phyloP scores from a whole-genome alignment of 129 eudicot species.

The Chrysanthemum lavandulifolium region DNA sequence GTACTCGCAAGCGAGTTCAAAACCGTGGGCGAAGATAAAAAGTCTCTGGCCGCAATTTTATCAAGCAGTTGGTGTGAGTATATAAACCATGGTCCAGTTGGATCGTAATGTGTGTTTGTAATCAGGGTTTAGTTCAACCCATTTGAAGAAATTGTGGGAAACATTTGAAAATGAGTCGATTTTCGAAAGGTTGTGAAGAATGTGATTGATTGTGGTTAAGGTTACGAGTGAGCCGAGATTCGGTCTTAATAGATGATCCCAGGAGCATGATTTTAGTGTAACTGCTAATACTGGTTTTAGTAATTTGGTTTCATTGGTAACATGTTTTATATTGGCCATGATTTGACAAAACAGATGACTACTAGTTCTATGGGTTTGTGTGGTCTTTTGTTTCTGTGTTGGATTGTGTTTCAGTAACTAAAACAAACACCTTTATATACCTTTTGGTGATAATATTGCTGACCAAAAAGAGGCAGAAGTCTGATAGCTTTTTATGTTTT shows the following conservation, averaged over 20 bases:
- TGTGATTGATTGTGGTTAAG: background rate
- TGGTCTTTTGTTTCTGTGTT: background rate
- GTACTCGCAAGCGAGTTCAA: constrained; percentile 52
- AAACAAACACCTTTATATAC: no score
- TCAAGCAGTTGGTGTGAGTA: constrained; percentile 64
- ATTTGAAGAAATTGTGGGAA: no score
- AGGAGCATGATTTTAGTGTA: background rate
- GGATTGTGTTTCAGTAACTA: background rate
- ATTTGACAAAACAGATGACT: no score
- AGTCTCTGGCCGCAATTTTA: constrained; percentile 66
- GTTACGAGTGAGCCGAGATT: background rate
- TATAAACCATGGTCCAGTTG: constrained; percentile 71
- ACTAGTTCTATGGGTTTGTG: background rate
- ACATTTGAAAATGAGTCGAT: background rate
- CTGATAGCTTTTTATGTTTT: no score
- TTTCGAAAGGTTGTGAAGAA: background rate
- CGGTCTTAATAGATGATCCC: background rate
- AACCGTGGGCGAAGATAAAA: constrained; percentile 68
- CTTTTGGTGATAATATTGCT: no score
- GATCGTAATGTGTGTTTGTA: constrained; percentile 75
- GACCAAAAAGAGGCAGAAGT: no score
- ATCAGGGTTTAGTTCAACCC: constrained; percentile 30
- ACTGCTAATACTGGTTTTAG: background rate
- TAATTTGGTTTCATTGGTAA: background rate
- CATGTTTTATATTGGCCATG: background rate